Percentiles rank a stretch among this genome's conserved stretches.
These are phyloP conservation scores for Pseudozyma flocculosa DNA, from an alignment of 1,284 basidiomycete genomes.

Conservation along the genomic window DNA sequence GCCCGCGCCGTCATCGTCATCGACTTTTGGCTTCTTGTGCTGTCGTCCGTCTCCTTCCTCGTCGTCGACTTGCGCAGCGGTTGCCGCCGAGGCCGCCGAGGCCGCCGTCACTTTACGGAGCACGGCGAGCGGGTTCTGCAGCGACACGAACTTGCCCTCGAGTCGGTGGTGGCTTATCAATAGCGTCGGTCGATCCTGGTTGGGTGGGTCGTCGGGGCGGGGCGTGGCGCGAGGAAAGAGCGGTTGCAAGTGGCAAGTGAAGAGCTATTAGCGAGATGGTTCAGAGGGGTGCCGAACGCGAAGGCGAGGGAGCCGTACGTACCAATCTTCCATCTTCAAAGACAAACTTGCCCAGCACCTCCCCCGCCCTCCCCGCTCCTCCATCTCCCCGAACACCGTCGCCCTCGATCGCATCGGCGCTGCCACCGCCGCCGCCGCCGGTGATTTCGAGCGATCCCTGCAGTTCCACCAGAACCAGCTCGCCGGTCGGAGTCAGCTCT, in stretches of 20 bases:
- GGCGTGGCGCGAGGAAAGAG: no score
- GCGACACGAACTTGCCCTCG: conserved; percentile 76
- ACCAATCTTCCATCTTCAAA: conserved; percentile 36
- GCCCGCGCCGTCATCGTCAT: no score
- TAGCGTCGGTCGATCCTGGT: conserved; percentile 73
- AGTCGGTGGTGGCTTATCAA: conserved; percentile 82
- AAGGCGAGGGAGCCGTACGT: not conserved
- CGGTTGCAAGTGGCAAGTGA: no score
- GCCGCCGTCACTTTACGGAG: conserved; percentile 41
- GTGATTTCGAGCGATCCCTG: conserved; percentile 55
- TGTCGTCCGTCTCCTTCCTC: conserved; percentile 14
- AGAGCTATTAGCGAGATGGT: no score
- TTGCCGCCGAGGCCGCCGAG: no score
- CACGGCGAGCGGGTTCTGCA: conserved; percentile 59
- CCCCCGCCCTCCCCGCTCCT: no score
- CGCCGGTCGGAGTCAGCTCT: conserved; percentile 30
- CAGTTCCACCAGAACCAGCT: conserved; percentile 53
- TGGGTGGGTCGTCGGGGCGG: not conserved
- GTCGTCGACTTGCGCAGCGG: conserved; percentile 39
- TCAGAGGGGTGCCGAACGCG: no score
- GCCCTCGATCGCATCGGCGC: no score
- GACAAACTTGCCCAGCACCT: conserved; percentile 42
- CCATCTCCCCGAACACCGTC: no score
- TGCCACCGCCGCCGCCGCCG: no score
- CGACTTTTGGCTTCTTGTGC: conserved; percentile 13